These are phyloP conservation scores for Neurospora tetrasperma DNA, from an alignment of 495 filamentous ascomycete species.

Conservation along the genomic window DNA sequence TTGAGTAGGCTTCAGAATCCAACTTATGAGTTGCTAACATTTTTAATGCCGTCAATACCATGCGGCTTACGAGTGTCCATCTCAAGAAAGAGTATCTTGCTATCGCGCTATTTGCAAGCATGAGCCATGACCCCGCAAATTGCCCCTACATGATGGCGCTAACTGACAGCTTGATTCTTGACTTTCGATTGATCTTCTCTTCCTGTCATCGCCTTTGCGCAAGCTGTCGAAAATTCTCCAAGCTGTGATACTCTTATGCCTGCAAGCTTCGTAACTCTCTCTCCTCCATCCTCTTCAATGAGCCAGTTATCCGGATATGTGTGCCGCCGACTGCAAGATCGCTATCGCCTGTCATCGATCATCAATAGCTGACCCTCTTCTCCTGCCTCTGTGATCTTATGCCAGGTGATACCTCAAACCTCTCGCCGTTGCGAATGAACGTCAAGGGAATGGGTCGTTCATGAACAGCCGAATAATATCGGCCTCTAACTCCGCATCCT, in stretches of 20 bases:
- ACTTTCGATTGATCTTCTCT: not conserved
- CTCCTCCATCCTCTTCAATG: not conserved
- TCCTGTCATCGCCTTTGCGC: not conserved
- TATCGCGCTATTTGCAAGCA: not conserved
- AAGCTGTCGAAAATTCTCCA: not conserved
- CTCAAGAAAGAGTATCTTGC: fast-evolving
- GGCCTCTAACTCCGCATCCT: not conserved
- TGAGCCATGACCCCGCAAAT: not conserved
- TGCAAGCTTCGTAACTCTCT: too few species aligned
- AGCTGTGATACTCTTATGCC: not conserved
- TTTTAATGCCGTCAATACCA: too few species aligned
- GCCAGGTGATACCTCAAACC: not conserved
- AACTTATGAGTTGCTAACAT: too few species aligned
- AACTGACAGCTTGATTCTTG: not conserved
- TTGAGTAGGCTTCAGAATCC: too few species aligned
- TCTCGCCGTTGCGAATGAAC: not conserved
- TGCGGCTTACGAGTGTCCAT: not conserved
- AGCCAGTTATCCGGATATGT: not conserved
- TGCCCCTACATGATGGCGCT: not conserved
- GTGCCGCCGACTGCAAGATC: not conserved
- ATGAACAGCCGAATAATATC: not conserved
- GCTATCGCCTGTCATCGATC: not conserved
- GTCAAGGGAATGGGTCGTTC: not conserved
- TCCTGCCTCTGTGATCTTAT: not conserved
- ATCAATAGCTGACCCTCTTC: not conserved